Evolutionary conservation across 2,329 filamentous ascomycete species (phyloP).

Genomic region (Harringtonia aguacate): DNA sequence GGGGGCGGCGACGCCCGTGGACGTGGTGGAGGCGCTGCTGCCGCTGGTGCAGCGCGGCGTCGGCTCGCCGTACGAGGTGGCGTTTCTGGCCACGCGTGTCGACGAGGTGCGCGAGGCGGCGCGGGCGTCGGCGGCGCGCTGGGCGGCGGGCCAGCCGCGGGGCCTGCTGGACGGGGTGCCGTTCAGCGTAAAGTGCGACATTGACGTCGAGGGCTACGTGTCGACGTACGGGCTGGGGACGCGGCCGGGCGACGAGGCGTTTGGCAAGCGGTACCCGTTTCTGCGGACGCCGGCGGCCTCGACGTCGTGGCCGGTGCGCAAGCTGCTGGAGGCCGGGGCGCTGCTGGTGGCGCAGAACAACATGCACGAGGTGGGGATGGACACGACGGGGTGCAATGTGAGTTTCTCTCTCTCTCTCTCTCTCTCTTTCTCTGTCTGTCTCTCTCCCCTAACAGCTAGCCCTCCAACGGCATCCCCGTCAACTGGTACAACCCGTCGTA

Average conservation of each 20-base stretch:
- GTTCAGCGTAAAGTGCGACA: constrained; percentile 75
- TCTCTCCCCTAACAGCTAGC: constrained; percentile 17
- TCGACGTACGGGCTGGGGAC: constrained; percentile 54
- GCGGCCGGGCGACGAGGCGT: constrained; percentile 7
- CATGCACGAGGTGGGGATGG: constrained; percentile 74
- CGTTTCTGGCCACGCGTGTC: constrained; percentile 58
- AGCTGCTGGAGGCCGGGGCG: constrained; percentile 64
- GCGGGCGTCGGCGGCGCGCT: constrained; percentile 61
- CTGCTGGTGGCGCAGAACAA: constrained; percentile 65
- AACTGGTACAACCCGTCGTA: constrained; percentile 70
- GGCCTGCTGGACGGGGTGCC: constrained; percentile 73
- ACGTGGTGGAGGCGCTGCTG: constrained; percentile 61
- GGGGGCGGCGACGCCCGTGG: constrained; percentile 58
- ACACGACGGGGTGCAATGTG: constrained; percentile 75
- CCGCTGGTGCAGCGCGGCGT: constrained; percentile 55
- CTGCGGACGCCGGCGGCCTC: constrained; percentile 37
- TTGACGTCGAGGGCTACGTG: constrained; percentile 59
- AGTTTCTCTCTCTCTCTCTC: constrained; percentile 9
- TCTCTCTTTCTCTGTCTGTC: neutral
- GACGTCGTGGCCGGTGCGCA: constrained; percentile 60
- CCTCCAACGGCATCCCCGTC: constrained; percentile 59
- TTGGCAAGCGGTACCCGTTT: constrained; percentile 37
- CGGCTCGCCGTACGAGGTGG: constrained; percentile 49
- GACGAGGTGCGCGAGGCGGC: constrained; percentile 58
- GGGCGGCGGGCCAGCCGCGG: constrained; percentile 52